A percentile compares a stretch with the other conserved stretches of the same genome.
Conservation (phyloP, 208 protist genomes). For the Crithidia thermophila region DNA sequence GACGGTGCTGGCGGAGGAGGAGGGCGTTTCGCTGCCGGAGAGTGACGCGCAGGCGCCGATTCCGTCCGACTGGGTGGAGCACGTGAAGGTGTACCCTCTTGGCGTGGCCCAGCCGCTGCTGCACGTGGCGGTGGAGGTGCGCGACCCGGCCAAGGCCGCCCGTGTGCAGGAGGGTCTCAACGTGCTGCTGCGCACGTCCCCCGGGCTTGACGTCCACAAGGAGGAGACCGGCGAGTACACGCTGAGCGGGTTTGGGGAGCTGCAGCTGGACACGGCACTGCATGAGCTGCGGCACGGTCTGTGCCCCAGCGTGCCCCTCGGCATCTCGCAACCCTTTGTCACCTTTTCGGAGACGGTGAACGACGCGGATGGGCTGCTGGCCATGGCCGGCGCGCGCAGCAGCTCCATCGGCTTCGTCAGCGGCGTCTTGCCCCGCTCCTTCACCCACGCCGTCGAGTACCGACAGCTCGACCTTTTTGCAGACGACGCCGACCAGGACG, state of each 20-base stretch:
- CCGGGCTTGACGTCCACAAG: slow-evolving; percentile 88
- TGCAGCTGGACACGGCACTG: slow-evolving; percentile 99
- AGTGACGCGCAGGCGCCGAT: slow-evolving; percentile 2
- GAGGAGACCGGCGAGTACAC: slow-evolving; percentile 99
- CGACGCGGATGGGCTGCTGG: slow-evolving; percentile 83
- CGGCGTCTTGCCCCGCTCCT: slow-evolving; percentile 39
- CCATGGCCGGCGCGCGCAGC: slow-evolving; percentile 54
- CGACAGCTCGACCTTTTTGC: slow-evolving; percentile 56
- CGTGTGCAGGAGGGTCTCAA: slow-evolving; percentile 96
- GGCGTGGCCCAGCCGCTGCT: slow-evolving; percentile 57
- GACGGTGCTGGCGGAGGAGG: slow-evolving; percentile 39
- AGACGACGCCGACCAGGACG: background rate
- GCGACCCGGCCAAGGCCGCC: slow-evolving; percentile 94
- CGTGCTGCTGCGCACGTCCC: slow-evolving; percentile 92
- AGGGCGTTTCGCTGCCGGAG: slow-evolving; percentile 8
- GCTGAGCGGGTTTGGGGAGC: slow-evolving; percentile 97
- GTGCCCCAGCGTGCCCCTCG: slow-evolving; percentile 59
- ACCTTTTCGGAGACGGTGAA: slow-evolving; percentile 98
- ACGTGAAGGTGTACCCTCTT: slow-evolving; percentile 44
- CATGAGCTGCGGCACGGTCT: slow-evolving; percentile 95
- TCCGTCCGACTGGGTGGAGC: slow-evolving; percentile 47
- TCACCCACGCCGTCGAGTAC: slow-evolving; percentile 57
- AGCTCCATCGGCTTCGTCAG: slow-evolving; percentile 53
- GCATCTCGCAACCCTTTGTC: slow-evolving; percentile 96
- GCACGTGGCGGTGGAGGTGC: slow-evolving; percentile 97